Base-by-base conservation (phyloP, 345 rosid species). In the Eutrema yunnanense region DNA sequence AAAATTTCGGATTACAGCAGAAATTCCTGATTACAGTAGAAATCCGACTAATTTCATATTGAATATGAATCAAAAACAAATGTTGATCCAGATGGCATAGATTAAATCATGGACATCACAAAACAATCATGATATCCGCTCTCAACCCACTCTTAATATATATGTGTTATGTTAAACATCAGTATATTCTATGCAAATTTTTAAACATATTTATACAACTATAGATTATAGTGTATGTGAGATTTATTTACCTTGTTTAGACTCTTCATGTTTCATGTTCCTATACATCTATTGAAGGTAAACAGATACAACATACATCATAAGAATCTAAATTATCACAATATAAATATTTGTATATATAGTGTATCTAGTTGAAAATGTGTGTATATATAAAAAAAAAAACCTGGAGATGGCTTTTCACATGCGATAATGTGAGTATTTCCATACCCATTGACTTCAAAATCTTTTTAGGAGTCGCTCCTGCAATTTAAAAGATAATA, bases 371-470 rank as follows among this genome's bases (percentile, higher is more conserved):
- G 19, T 5, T 54, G n/a, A 37, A 34, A 10, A 30, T 40, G 7
- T 43, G 7, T n/a, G 13, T 62, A 22, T 47, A 13, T 30, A 16
- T 19, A 43, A 29, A 42, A 6, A 38, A 37, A 7, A 22, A 73
- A n/a, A n/a, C 92, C 96, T 89, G 96, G 47, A 89, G 82, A 77
- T 87, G 96, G 78, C 92, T 89, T 67, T 89, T 87, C 30, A 87
- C 89, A 54, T 89, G 96, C 30, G 92, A 83, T 6, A 89, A 75
- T 0, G 87, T 84, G 43, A 89, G 83, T 70, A 75, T 81, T 44
- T 68, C 81, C 49, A 67, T 87, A 81, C 79, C 85, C 90, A 86
- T 86, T 13, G 81, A 79, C 77, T 79, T 85, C 48, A 82, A 67
- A 61, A 82, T 90, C 38, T 81, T 83, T 54, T 86, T 89, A 46